Conservation (phyloP, 495 filamentous ascomycete species). For the Neurospora sp. region DNA sequence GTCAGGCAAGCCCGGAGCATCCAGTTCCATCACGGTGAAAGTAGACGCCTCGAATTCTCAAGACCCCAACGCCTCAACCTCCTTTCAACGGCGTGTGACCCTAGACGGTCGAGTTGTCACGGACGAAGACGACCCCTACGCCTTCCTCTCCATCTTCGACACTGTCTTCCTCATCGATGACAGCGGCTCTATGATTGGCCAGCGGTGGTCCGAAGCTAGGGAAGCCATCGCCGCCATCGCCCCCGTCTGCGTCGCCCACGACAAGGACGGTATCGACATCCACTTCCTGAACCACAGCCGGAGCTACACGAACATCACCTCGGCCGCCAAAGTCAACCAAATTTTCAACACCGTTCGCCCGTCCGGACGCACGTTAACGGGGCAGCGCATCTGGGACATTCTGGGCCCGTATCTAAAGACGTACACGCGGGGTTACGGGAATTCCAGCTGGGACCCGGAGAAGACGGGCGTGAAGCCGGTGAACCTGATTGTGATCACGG, state of each 20-base stretch:
- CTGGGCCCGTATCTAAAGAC: constrained; percentile 52
- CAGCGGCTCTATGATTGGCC: constrained; percentile 75
- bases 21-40: constrained; percentile 6
- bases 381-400: constrained; percentile 60
- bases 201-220: constrained; percentile 65
- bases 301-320: constrained; percentile 48
- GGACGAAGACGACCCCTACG: constrained; percentile 53
- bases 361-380: constrained; percentile 62
- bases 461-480: constrained; percentile 54
- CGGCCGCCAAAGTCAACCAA: constrained; percentile 40
- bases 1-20: constrained; percentile 3
- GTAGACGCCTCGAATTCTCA: neutral
- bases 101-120: constrained; percentile 3
- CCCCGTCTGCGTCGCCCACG: constrained; percentile 74
- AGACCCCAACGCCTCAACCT: neutral
- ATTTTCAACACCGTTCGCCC: constrained; percentile 63
- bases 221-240: constrained; percentile 66
- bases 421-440: constrained; percentile 21
- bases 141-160: constrained; percentile 82
- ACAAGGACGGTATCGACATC: constrained; percentile 86
- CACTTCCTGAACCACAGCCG: constrained; percentile 70
- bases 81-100: neutral
- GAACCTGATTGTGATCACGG: constrained; percentile 91
- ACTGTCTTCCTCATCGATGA: constrained; percentile 94
- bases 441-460: constrained; percentile 28